Base-by-base conservation (phyloP, 208 protist genomes). In the Leishmania gerbilli region DNA sequence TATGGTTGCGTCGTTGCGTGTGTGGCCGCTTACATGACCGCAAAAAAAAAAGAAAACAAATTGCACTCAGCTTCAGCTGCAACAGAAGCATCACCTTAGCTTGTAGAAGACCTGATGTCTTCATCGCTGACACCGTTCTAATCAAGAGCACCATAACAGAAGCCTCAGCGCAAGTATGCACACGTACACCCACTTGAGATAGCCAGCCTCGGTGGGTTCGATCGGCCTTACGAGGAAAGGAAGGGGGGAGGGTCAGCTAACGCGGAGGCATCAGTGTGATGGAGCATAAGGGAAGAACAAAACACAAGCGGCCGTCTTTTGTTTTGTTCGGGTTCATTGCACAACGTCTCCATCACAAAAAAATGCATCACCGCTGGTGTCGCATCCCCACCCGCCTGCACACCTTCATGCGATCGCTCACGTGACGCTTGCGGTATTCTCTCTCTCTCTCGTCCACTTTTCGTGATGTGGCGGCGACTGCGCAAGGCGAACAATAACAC, bases 211-310 rank as follows among this genome's bases (percentile, higher is more conserved):
- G 24, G 34, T 72, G 27, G 42, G 21, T 21, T 31, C 21, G 68
- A 72, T 72, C 19, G 21, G 9, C 68, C 68, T 31, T 21, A 53
- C 42, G 6, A 51, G 11, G 5, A 24, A 71, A 17, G 7, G 3
- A 49, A 24, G n/a, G 24, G 24, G 65, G 40, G 34, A 24, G 65
- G 40, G 6, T 9, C 19, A 13, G 37, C 11, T 42, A 51, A 72
- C 2, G 31, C 7, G 9, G 68, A 31, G 21, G 24, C 49, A 19
- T 1, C 15, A 27, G 45, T 72, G 51, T 62, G 31, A 37, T 27
- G 71, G 82, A 42, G 72, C 24, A 53, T 37, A 79, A 76, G 84
- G 62, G 76, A 82, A 55, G 79, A 8, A 68, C 77, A 31, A 60
- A 60, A 37, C 42, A 76, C 76, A 1, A 21, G 55, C 45, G 45